Conservation (phyloP, 345 rosid species). For the Euclidium syriacum region DNA sequence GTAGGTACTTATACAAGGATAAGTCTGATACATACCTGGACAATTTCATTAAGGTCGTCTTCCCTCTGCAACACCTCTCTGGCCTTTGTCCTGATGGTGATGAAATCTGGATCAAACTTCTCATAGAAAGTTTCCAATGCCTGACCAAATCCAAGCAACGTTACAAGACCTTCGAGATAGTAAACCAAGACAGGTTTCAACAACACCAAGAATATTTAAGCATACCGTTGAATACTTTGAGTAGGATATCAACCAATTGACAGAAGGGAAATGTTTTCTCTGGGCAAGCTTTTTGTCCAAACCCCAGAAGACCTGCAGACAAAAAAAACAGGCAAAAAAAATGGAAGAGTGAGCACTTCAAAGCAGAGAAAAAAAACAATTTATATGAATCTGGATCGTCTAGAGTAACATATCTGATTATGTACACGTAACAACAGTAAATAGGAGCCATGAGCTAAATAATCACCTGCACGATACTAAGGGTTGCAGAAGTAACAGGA, state of each 20-base stretch:
- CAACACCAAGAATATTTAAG: constrained; percentile 11
- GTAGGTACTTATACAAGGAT: background rate
- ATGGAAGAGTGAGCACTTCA: constrained; percentile 9
- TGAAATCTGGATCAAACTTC: constrained; percentile 94
- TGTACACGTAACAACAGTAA: background rate
- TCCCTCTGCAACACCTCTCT: constrained; percentile 99
- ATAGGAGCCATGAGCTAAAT: constrained; percentile 1
- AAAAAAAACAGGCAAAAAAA: background rate
- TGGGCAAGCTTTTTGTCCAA: constrained; percentile 99
- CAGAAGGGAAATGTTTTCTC: constrained; percentile 99
- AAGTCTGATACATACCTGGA: constrained; percentile 59
- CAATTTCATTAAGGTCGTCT: constrained; percentile 99
- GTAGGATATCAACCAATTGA: constrained; percentile 98
- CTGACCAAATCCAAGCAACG: constrained; percentile 34
- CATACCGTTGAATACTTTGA: constrained; percentile 92
- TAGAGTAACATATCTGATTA: background rate
- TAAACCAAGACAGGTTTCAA: background rate
- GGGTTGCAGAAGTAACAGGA: constrained; percentile 99
- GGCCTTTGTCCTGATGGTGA: constrained; percentile 97
- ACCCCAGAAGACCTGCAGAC: constrained; percentile 98
- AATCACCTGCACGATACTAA: constrained; percentile 95
- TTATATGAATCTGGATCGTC: background rate
- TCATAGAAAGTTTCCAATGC: constrained; percentile 98
- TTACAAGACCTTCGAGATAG: background rate
- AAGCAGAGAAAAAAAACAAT: background rate